phyloP scores from a whole-genome alignment of 75 land plant genomes.

The Larix kaempferi region DNA sequence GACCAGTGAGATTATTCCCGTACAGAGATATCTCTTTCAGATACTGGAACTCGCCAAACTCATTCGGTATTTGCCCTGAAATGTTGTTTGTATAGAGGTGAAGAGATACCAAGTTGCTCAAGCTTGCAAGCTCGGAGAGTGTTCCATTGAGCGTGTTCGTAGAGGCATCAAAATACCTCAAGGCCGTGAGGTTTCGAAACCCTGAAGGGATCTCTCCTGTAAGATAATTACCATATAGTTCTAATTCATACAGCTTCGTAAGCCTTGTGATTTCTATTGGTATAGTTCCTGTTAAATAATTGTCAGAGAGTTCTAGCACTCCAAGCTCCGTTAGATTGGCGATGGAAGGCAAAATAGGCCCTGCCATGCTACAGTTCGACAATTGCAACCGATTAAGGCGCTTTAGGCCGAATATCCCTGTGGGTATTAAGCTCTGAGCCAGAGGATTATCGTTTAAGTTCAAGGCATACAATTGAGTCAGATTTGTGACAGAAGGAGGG shows the following conservation, averaged over 20 bases:
- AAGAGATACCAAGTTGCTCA: too few relatives aligned
- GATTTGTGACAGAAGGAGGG: conserved; percentile 33
- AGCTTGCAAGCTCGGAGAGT: too few relatives aligned
- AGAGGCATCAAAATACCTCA: conserved; percentile 28
- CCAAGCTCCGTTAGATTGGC: conserved; percentile 39
- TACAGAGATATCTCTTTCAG: conserved; percentile 23
- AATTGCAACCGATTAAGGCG: conserved; percentile 35
- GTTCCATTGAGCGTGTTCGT: background rate
- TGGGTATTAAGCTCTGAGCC: conserved; percentile 29
- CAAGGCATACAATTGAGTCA: conserved; percentile 19
- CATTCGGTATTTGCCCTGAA: conserved; percentile 40
- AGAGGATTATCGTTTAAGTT: conserved; percentile 45
- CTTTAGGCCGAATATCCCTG: conserved; percentile 22
- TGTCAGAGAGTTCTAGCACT: conserved; percentile 39
- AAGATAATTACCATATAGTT: conserved; percentile 45
- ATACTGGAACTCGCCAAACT: conserved; percentile 16
- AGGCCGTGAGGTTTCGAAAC: conserved; percentile 36
- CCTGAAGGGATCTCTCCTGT: conserved; percentile 50
- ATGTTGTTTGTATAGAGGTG: conserved; percentile 40
- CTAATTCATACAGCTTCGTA: conserved; percentile 39
- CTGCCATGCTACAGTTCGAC: conserved; percentile 36
- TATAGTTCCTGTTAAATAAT: conserved; percentile 40
- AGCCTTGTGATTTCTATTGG: conserved; percentile 45
- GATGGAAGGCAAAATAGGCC: conserved; percentile 43
- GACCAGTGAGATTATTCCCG: conserved; percentile 24